Evolutionary conservation across 2,329 filamentous ascomycete genomes (phyloP), one percentile per base, ranked within the genome.

Genomic region (Aspergillus sp.): DNA sequence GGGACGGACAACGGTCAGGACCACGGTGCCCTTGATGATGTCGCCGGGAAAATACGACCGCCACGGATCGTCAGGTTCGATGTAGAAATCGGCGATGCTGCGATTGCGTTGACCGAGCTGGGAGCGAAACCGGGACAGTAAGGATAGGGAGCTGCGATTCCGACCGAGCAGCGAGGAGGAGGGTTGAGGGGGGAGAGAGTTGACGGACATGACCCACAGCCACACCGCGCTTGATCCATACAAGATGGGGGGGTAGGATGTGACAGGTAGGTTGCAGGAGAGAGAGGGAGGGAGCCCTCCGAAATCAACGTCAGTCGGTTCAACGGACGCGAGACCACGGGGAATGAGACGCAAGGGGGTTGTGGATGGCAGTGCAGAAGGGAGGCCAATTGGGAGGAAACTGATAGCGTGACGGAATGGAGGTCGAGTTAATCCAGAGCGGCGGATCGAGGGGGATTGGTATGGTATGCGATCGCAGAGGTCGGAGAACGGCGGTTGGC

Each of bases 1-100:
- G 23, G 84, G 81, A 60, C 84, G 84, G 44, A 80, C 69, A 41
- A 86, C 79, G 53, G 81, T 84, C 58, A 87, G 71, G 47, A 82
- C 72, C 20, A 87, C 81, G 16, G 78, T 79, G 20, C 84, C 84
- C 54, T 78, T 82, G 49, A 87, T 80, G n/a, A 76, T 65, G 65
- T 87, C 84, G 14, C 84, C 84, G 1, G 83, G 83, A 17, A 78
- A 76, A 66, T 87, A 86, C 55, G 82, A 79, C 58, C 79, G 79
- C 71, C 84, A 83, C 20, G 83, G 83, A 59, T 87, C 82, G 58
- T 86, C 82, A 23, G 81, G 79, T 60, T 84, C 78, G 58, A 87
- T 81, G 61, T 81, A 79, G 68, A 82, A 85, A 55, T 86, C 83
- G 61, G 80, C 77, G 62, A 84, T 77, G 63, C 78, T 81, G 62